These are phyloP conservation scores for Fusarium sp. DNA, from an alignment of 2,329 filamentous ascomycete genomes.

Conservation along the genomic window DNA sequence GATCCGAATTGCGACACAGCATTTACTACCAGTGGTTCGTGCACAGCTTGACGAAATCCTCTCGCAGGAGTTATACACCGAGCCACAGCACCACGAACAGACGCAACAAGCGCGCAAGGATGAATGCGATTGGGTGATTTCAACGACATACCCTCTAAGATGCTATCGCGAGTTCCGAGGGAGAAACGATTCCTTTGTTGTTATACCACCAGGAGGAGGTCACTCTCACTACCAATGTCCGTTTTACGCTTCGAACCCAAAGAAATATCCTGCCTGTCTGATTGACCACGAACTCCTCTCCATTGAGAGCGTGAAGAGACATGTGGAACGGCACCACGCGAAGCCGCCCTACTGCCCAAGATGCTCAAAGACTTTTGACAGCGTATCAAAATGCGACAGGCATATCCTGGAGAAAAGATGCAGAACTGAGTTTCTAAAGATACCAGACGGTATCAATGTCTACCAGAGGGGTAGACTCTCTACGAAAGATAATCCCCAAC, in stretches of 20 bases:
- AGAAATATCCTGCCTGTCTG: neutral
- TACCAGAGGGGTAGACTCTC: neutral
- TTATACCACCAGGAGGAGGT: accelerated
- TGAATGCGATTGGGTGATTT: neutral
- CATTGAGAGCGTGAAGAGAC: accelerated
- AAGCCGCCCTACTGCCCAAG: neutral
- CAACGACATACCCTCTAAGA: accelerated
- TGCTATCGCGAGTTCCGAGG: neutral
- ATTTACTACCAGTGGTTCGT: neutral
- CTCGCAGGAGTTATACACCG: accelerated
- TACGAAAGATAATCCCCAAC: neutral
- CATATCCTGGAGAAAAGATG: neutral
- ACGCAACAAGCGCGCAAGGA: too few relatives aligned
- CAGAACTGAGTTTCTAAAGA: neutral
- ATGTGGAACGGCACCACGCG: accelerated
- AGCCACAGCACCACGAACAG: neutral
- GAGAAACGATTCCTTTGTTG: accelerated
- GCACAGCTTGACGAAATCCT: accelerated
- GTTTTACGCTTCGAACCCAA: accelerated
- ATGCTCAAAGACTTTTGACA: neutral
- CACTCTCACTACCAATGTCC: accelerated
- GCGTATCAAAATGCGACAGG: neutral
- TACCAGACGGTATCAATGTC: neutral
- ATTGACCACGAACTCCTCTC: accelerated
- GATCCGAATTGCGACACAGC: neutral